These are phyloP conservation scores for Xerocomellus chrysenteron DNA, from an alignment of 768 basidiomycete species.

Conservation along the genomic window DNA sequence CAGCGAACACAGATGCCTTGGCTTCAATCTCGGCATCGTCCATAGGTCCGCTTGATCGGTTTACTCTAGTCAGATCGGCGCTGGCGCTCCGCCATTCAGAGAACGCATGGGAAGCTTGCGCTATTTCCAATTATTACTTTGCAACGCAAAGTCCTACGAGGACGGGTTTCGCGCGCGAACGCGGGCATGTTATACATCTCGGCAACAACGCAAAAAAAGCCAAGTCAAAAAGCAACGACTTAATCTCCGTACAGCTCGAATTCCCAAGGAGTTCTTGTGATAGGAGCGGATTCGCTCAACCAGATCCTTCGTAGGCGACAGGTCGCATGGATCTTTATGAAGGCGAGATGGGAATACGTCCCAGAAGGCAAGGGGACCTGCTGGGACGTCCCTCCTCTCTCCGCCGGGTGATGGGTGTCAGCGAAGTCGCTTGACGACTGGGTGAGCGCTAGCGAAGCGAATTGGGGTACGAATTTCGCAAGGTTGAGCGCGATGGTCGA, in stretches of 20 bases:
- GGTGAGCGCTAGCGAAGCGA: slow-evolving; percentile 47
- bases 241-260: slow-evolving; percentile 62
- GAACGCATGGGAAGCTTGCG: slow-evolving; percentile 13
- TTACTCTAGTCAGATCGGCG: slow-evolving; percentile 22
- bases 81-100: slow-evolving; percentile 16
- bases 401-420: slow-evolving; percentile 23
- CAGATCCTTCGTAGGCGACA: slow-evolving; percentile 77
- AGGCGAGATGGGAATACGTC: slow-evolving; percentile 64
- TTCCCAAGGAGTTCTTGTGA: slow-evolving; percentile 67
- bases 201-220: slow-evolving; percentile 6
- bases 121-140: slow-evolving; percentile 22
- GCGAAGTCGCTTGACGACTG: slow-evolving; percentile 21
- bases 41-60: slow-evolving; percentile 15
- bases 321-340: slow-evolving; percentile 73
- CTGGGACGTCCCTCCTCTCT: slow-evolving; percentile 17
- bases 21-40: slow-evolving; percentile 18
- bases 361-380: slow-evolving; percentile 45
- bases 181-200: slow-evolving; percentile 20
- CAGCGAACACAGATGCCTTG: slow-evolving; percentile 1
- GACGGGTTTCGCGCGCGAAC: slow-evolving; percentile 19
- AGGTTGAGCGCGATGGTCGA: slow-evolving; percentile 62
- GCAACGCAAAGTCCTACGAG: slow-evolving; percentile 15
- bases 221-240: slow-evolving; percentile 10
- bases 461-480: slow-evolving; percentile 57
- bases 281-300: slow-evolving; percentile 59